phyloP scores from a whole-genome alignment of 257 asterid species.

The Penstemon davidsonii region DNA sequence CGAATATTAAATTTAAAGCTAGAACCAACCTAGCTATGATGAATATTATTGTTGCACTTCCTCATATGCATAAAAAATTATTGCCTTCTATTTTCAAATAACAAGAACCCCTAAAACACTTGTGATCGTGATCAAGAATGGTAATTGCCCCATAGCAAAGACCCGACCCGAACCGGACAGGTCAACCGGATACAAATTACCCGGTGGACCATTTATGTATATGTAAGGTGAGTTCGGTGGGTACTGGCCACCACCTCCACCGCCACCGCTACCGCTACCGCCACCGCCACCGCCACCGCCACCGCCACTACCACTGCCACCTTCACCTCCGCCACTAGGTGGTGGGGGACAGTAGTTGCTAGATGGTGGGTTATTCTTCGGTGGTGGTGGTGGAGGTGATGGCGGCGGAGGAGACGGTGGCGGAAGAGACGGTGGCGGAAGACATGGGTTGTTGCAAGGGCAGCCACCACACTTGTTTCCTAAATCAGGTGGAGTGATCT shows the following conservation, averaged over 20 bases:
- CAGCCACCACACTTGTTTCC: slow-evolving; percentile 72
- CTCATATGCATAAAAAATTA: neutral
- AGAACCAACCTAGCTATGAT: slow-evolving; percentile 31
- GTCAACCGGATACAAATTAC: slow-evolving; percentile 53
- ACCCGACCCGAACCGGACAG: slow-evolving; percentile 29
- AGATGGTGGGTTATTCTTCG: slow-evolving; percentile 34
- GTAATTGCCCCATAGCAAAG: slow-evolving; percentile 24
- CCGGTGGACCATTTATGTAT: slow-evolving; percentile 77
- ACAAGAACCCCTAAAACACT: slow-evolving; percentile 27
- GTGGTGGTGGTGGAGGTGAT: slow-evolving; percentile 34
- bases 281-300: slow-evolving; percentile 44
- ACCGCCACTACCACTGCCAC: slow-evolving; percentile 35
- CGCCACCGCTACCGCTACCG: slow-evolving; percentile 30
- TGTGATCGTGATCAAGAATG: slow-evolving; percentile 28
- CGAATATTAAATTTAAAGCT: slow-evolving; percentile 20
- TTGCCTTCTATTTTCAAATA: slow-evolving; percentile 9
- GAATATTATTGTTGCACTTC: slow-evolving; percentile 7
- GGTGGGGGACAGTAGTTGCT: slow-evolving; percentile 65
- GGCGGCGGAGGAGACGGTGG: slow-evolving; percentile 29
- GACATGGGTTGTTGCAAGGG: slow-evolving; percentile 72
- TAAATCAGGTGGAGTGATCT: slow-evolving; percentile 34
- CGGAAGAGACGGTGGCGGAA: slow-evolving; percentile 38
- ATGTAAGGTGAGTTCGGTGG: slow-evolving; percentile 55
- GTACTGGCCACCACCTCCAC: slow-evolving; percentile 20
- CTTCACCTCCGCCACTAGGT: slow-evolving; percentile 46